phyloP scores from a whole-genome alignment of 139 green algal species.

The Chlorella ohadii region DNA sequence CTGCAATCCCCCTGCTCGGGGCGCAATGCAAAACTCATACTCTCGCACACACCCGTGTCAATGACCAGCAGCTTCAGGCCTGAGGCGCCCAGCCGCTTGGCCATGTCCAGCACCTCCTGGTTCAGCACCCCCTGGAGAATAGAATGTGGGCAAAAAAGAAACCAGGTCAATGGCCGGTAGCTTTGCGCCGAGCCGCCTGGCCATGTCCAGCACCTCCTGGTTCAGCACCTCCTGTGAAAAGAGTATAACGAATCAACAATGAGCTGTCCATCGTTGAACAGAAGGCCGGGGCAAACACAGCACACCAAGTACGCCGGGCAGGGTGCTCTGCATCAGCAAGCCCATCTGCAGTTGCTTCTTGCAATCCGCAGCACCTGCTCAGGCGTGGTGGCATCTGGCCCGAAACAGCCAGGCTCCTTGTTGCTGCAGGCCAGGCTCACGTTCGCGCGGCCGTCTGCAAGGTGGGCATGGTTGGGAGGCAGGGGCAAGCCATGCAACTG shows the following conservation, averaged over 20 bases:
- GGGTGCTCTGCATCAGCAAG: too few species aligned
- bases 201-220: conserved; percentile 93
- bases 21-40: too few species aligned
- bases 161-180: conserved; percentile 99
- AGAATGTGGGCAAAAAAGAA: too few species aligned
- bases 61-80: conserved; percentile 97
- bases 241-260: too few species aligned
- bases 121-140: too few species aligned
- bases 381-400: conserved; percentile 83
- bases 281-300: too few species aligned
- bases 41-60: conserved; percentile 83
- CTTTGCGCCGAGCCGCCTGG: conserved; percentile 76
- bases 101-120: conserved; percentile 93
- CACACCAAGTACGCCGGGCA: too few species aligned
- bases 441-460: conserved; percentile 93
- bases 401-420: conserved; percentile 89
- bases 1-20: too few species aligned
- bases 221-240: conserved; percentile 51
- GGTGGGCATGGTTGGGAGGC: too few species aligned
- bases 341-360: too few species aligned
- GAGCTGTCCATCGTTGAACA: too few species aligned
- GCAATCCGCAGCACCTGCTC: conserved; percentile 47
- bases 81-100: conserved; percentile 70
- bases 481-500: too few species aligned
- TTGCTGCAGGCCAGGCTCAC: conserved; percentile 91